phyloP scores from a whole-genome alignment of 1,284 basidiomycete species.

The Termitomyces sp. region DNA sequence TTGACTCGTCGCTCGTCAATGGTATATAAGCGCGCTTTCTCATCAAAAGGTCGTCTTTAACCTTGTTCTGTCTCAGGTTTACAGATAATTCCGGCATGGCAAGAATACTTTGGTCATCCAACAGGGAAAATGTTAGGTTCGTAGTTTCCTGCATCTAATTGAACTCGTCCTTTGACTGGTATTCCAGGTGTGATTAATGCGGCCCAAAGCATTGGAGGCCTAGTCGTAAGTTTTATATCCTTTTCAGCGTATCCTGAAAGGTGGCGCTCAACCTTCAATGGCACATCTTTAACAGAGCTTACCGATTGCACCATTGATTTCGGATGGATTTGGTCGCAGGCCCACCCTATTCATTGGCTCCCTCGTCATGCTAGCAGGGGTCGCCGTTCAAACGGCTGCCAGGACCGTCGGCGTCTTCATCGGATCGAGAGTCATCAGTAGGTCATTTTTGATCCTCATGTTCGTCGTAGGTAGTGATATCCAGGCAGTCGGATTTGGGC shows the following conservation, averaged over 20 bases:
- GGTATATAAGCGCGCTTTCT: slow-evolving; percentile 30
- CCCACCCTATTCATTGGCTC: slow-evolving; percentile 54
- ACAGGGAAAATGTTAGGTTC: slow-evolving; percentile 47
- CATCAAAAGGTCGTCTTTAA: not conserved
- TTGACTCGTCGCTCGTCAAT: slow-evolving; percentile 60
- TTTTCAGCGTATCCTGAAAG: not conserved
- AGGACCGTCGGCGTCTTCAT: slow-evolving; percentile 49
- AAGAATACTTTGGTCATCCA: slow-evolving; percentile 47
- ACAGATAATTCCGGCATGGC: slow-evolving; percentile 61
- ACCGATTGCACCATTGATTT: slow-evolving; percentile 48
- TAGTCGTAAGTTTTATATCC: slow-evolving; percentile 36
- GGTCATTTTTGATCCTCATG: slow-evolving; percentile 17
- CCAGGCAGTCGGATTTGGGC: slow-evolving; percentile 56
- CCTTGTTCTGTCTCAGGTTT: slow-evolving; percentile 36
- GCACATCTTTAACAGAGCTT: slow-evolving; percentile 1
- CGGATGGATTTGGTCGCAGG: slow-evolving; percentile 53
- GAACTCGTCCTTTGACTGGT: not conserved
- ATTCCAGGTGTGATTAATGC: slow-evolving; percentile 52
- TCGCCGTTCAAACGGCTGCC: slow-evolving; percentile 49
- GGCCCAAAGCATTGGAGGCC: slow-evolving; percentile 56
- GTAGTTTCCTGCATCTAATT: slow-evolving; percentile 4
- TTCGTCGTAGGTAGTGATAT: not conserved
- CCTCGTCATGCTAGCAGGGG: slow-evolving; percentile 54
- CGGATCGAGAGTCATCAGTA: slow-evolving; percentile 51
- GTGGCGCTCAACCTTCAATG: not conserved